These are phyloP conservation scores for Suillus spraguei DNA, from an alignment of 768 basidiomycete genomes.

Conservation along the genomic window DNA sequence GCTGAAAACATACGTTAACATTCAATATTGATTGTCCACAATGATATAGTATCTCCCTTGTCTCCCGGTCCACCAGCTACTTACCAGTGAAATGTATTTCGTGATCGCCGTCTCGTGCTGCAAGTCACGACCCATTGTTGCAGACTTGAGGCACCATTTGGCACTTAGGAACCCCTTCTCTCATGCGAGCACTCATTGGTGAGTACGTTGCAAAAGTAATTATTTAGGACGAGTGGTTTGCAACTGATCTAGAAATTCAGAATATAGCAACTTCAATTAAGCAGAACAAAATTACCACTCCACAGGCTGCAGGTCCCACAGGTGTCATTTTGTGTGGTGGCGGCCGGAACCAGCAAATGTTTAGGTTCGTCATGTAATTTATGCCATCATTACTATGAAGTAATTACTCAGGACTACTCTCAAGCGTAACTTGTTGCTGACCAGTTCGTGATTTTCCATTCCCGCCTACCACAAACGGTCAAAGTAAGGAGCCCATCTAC, in stretches of 20 bases:
- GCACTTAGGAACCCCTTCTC: neutral
- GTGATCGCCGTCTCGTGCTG: neutral
- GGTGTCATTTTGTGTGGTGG: neutral
- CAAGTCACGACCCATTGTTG: too few relatives aligned
- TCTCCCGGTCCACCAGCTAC: neutral
- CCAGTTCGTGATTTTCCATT: neutral
- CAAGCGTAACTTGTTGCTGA: neutral
- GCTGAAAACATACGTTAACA: slow-evolving; percentile 5
- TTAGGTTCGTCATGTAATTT: neutral
- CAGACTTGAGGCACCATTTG: neutral
- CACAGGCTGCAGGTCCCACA: neutral
- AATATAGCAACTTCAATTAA: neutral
- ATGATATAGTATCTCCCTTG: neutral
- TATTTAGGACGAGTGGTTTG: neutral
- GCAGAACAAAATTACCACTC: neutral
- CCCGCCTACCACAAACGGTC: neutral
- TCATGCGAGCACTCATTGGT: neutral
- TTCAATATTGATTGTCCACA: slow-evolving; percentile 1
- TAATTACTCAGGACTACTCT: neutral
- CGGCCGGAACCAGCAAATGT: neutral
- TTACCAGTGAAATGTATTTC: neutral
- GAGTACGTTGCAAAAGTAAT: neutral
- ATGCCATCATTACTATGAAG: neutral
- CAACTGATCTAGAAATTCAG: neutral
- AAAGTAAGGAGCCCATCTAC: neutral